These are phyloP conservation scores for Neonectria faginata DNA, from an alignment of 2,329 filamentous ascomycete species.

Conservation along the genomic window DNA sequence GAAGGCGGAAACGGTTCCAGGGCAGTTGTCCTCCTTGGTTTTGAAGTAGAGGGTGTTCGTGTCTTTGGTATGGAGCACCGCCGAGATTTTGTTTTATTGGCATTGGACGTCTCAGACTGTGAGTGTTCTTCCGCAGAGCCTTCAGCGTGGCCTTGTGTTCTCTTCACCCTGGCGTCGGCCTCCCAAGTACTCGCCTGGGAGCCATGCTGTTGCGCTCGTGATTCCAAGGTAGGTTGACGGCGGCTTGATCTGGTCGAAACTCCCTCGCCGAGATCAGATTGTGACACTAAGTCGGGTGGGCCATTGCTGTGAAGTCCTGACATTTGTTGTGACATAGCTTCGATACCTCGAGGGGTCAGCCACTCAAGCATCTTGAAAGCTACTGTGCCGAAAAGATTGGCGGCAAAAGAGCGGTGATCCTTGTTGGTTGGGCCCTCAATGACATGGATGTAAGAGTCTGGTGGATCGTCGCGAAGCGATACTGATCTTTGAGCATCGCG, in stretches of 20 bases:
- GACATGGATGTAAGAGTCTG: conserved; percentile 51
- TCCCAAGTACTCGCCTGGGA: conserved; percentile 11
- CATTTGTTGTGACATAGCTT: conserved; percentile 58
- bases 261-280: conserved; percentile 2
- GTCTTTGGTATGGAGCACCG: conserved; percentile 28
- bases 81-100: conserved; percentile 24
- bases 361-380: conserved; percentile 78
- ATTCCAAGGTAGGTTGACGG: conserved; percentile 2
- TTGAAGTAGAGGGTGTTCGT: conserved; percentile 38
- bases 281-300: conserved; percentile 2
- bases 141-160: conserved; percentile 8
- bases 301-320: conserved; percentile 27
- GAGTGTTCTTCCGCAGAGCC: conserved; percentile 5
- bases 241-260: background rate
- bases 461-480: background rate
- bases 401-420: conserved; percentile 70
- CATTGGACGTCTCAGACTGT: conserved; percentile 13
- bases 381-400: conserved; percentile 73
- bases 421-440: conserved; percentile 62
- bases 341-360: conserved; percentile 71
- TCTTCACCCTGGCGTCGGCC: conserved; percentile 14
- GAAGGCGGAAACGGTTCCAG: conserved; percentile 48
- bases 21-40: conserved; percentile 47
- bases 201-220: conserved; percentile 11
- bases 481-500: background rate